Conservation (phyloP, 2,329 filamentous ascomycete species). For the Fonsecaea monophora region DNA sequence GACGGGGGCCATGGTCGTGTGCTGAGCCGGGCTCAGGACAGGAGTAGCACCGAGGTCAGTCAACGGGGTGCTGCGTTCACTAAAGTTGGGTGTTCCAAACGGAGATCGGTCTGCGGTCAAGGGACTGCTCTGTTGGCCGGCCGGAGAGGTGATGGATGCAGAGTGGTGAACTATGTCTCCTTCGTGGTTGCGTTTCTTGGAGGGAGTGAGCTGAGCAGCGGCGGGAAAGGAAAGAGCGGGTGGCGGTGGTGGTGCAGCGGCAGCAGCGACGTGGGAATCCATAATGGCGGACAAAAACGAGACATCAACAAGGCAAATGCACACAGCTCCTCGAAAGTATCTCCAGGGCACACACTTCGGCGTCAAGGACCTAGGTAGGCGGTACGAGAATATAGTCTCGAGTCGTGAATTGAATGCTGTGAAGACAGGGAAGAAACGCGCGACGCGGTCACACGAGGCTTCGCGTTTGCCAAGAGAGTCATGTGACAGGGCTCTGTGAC, state of each 20-base stretch:
- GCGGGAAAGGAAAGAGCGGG: conserved; percentile 20
- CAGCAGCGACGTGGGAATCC: conserved; percentile 11
- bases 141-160: conserved; percentile 11
- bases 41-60: conserved; percentile 35
- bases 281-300: conserved; percentile 16
- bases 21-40: conserved; percentile 21
- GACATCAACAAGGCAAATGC: not conserved
- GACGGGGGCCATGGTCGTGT: conserved; percentile 19
- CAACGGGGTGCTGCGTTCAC: conserved; percentile 29
- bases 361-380: too few species aligned
- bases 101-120: conserved; percentile 16
- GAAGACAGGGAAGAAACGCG: conserved; percentile 5
- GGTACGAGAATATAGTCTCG: not conserved
- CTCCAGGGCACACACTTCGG: too few species aligned
- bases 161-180: conserved; percentile 23
- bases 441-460: conserved; percentile 1
- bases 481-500: conserved; percentile 14
- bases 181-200: conserved; percentile 34
- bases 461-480: not conserved
- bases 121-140: conserved; percentile 22
- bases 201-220: conserved; percentile 29
- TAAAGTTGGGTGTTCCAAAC: conserved; percentile 25
- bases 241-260: not conserved
- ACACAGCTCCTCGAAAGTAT: too few species aligned
- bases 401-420: not conserved